Conservation (phyloP, 2,329 filamentous ascomycete genomes). For the Colletotrichum sp. region DNA sequence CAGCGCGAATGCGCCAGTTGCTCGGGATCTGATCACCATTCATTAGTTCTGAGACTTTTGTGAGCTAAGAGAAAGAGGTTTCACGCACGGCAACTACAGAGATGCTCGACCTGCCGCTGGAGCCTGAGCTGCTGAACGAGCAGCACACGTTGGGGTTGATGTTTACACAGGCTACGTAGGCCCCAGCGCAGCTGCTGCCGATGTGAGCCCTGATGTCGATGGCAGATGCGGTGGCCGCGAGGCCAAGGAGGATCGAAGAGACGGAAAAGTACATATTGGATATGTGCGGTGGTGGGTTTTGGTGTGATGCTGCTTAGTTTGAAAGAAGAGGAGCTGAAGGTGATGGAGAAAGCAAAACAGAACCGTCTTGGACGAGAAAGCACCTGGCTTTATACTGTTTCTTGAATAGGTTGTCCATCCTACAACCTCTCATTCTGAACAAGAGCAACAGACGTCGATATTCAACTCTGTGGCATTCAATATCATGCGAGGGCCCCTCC, state of each 20-base stretch:
- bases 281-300: not conserved
- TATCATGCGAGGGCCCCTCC: not conserved
- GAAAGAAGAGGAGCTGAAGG: not conserved
- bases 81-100: not conserved
- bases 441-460: not conserved
- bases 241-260: not conserved
- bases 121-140: not conserved
- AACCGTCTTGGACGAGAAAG: not conserved
- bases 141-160: slow-evolving; percentile 17
- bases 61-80: not conserved
- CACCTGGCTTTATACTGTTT: not conserved
- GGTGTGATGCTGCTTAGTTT: not conserved
- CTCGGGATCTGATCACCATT: not conserved
- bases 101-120: not conserved
- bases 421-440: not conserved
- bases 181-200: not conserved
- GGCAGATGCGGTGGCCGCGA: not conserved
- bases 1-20: slow-evolving; percentile 5
- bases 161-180: not conserved
- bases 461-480: not conserved
- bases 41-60: not conserved
- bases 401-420: not conserved
- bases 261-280: slow-evolving; percentile 9
- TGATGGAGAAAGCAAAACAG: not conserved
- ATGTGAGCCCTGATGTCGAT: not conserved